Percentiles rank a stretch among this genome's conserved stretches.
Conservation (phyloP, 2,329 filamentous ascomycete genomes). For the Chaetomium sp. region DNA sequence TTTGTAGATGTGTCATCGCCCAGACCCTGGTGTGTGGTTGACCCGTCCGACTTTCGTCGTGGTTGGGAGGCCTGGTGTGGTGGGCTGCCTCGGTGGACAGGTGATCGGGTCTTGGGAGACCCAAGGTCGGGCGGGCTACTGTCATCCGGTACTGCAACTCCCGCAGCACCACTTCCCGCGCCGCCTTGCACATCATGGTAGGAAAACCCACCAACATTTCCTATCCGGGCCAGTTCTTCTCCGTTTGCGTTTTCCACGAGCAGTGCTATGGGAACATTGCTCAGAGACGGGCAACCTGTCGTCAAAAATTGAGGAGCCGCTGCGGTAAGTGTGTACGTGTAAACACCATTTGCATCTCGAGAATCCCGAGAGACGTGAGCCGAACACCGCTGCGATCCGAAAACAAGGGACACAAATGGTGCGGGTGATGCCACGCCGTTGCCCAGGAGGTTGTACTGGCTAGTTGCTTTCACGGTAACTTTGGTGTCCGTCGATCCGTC, state of each 20-base stretch:
- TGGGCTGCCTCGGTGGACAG: conserved; percentile 39
- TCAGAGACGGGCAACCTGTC: conserved; percentile 42
- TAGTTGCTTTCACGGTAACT: conserved; percentile 66
- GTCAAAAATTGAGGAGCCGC: conserved; percentile 59
- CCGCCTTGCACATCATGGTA: conserved; percentile 30
- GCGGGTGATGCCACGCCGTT: conserved; percentile 45
- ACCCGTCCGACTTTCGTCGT: conserved; percentile 27
- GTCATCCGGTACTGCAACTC: conserved; percentile 25
- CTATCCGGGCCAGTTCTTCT: conserved; percentile 46
- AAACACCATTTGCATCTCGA: conserved; percentile 51
- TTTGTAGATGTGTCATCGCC: conserved; percentile 42
- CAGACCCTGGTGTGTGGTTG: conserved; percentile 24
- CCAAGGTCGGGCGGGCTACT: conserved; percentile 34
- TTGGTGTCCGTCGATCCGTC: conserved; percentile 64
- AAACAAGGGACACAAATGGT: conserved; percentile 60
- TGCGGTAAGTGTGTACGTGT: conserved; percentile 64
- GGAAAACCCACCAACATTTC: conserved; percentile 40
- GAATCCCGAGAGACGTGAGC: conserved; percentile 57
- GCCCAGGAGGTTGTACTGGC: conserved; percentile 61
- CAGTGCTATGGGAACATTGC: conserved; percentile 49
- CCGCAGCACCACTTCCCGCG: conserved; percentile 24
- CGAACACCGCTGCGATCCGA: conserved; percentile 69
- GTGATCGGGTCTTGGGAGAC: conserved; percentile 39
- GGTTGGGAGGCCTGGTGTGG: conserved; percentile 29
- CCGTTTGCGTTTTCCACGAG: conserved; percentile 46